A percentile compares a stretch with the other conserved stretches of the same genome.
These are phyloP conservation scores for Cydonia oblonga DNA, from an alignment of 331 rosid genomes.

Conservation along the genomic window DNA sequence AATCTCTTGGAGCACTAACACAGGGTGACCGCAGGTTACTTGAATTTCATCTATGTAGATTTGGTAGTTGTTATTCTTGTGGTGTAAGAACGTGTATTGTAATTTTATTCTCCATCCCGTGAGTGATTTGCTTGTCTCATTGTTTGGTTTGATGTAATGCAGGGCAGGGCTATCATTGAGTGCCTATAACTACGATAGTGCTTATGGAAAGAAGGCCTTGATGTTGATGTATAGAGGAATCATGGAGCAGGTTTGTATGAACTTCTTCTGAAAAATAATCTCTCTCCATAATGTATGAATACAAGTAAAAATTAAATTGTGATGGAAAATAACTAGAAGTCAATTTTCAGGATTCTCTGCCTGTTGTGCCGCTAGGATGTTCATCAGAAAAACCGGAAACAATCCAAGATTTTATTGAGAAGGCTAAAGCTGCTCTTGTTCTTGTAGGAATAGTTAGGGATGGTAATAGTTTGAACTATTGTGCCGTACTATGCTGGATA, in stretches of 20 bases:
- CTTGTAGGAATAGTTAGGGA: constrained; percentile 96
- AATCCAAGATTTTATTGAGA: constrained; percentile 57
- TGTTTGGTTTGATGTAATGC: constrained; percentile 24
- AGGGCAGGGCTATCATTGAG: constrained; percentile 93
- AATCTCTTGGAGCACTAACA: constrained; percentile 95
- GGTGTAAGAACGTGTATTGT: constrained; percentile 7
- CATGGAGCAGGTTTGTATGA: constrained; percentile 73
- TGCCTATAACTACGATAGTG: constrained; percentile 93
- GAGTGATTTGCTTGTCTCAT: constrained; percentile 15
- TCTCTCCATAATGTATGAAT: constrained; percentile 6
- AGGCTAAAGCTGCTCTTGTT: constrained; percentile 80
- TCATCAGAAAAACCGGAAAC: constrained; percentile 62
- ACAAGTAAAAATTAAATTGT: not conserved
- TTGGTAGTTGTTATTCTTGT: not conserved
- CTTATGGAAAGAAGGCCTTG: constrained; percentile 82
- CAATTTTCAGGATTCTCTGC: constrained; percentile 61
- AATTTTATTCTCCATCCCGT: constrained; percentile 10
- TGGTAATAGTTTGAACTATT: constrained; percentile 31
- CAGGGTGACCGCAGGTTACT: constrained; percentile 97
- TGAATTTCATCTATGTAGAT: constrained; percentile 11
- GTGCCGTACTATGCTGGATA: not conserved
- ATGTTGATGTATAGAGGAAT: constrained; percentile 85
- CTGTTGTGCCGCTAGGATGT: constrained; percentile 94
- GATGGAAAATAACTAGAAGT: constrained; percentile 21
- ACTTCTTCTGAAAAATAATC: constrained; percentile 11